Evolutionary conservation across 768 basidiomycete species (phyloP).

Genomic region (Leccinum obscurum): DNA sequence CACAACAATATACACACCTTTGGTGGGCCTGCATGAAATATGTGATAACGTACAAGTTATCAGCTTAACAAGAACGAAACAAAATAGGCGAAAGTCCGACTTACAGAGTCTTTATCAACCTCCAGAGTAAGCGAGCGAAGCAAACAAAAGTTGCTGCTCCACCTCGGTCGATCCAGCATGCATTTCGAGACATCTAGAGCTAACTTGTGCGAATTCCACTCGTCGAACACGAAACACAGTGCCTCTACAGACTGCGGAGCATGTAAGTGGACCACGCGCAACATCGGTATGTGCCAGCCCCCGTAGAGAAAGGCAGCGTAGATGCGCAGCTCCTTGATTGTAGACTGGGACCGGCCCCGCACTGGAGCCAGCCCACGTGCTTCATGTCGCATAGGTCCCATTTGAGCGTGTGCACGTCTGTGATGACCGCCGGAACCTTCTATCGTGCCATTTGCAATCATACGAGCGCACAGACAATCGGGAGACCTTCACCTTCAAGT

Average conservation of each 20-base stretch:
- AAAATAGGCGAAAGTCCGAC: too few species aligned
- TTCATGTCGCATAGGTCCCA: background rate
- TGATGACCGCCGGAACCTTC: background rate
- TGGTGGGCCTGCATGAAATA: too few species aligned
- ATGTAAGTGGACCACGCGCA: background rate
- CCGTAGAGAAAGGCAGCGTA: too few species aligned
- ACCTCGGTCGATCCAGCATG: background rate
- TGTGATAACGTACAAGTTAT: too few species aligned
- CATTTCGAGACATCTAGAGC: background rate
- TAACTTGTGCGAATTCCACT: background rate
- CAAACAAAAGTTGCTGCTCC: background rate
- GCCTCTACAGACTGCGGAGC: background rate
- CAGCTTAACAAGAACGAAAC: too few species aligned
- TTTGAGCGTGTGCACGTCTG: background rate
- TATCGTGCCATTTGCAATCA: background rate
- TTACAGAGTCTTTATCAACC: background rate
- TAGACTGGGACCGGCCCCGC: background rate
- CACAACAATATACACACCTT: too few species aligned
- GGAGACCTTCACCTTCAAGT: too few species aligned
- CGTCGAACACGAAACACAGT: background rate
- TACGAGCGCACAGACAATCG: too few species aligned
- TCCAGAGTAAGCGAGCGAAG: background rate
- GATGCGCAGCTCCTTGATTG: background rate
- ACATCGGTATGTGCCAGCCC: too few species aligned
- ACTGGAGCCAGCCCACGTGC: background rate